These are phyloP conservation scores for Ceriops zippeliana DNA, from an alignment of 345 rosid species.

Conservation along the genomic window DNA sequence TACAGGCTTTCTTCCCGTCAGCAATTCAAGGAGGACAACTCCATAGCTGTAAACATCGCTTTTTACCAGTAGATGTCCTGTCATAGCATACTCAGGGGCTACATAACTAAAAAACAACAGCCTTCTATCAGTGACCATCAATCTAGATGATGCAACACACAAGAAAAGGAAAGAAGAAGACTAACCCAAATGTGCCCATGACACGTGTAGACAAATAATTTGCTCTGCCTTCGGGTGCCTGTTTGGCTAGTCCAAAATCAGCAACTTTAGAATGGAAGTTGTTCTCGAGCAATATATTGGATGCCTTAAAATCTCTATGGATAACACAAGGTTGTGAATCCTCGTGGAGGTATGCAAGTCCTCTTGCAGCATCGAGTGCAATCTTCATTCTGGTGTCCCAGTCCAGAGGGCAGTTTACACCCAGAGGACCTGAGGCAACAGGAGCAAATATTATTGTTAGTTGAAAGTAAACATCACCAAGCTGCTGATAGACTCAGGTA, in stretches of 20 bases:
- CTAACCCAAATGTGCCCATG: constrained; percentile 99
- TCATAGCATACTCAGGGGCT: constrained; percentile 99
- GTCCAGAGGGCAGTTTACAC: constrained; percentile 85
- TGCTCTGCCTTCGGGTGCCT: constrained; percentile 98
- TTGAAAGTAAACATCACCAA: too few relatives aligned
- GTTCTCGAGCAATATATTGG: constrained; percentile 93
- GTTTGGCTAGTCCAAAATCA: constrained; percentile 97
- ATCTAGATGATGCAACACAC: background rate
- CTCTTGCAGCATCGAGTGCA: constrained; percentile 99
- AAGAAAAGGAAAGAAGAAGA: constrained; percentile 14
- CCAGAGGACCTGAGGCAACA: constrained; percentile 69
- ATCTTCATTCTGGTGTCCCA: constrained; percentile 99
- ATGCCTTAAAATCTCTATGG: constrained; percentile 97
- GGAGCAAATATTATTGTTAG: background rate
- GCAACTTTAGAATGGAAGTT: constrained; percentile 96
- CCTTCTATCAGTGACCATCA: constrained; percentile 3
- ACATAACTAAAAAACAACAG: constrained; percentile 62
- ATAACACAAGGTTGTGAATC: constrained; percentile 98
- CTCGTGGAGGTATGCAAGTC: constrained; percentile 93
- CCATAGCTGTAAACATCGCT: constrained; percentile 99
- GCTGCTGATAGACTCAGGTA: too few relatives aligned
- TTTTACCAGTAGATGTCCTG: constrained; percentile 94
- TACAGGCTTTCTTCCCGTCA: constrained; percentile 93
- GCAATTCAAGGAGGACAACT: constrained; percentile 89
- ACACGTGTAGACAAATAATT: constrained; percentile 95